Evolutionary conservation across 805 yeast genomes (phyloP).

Genomic region (Ogataea nonfermentans): DNA sequence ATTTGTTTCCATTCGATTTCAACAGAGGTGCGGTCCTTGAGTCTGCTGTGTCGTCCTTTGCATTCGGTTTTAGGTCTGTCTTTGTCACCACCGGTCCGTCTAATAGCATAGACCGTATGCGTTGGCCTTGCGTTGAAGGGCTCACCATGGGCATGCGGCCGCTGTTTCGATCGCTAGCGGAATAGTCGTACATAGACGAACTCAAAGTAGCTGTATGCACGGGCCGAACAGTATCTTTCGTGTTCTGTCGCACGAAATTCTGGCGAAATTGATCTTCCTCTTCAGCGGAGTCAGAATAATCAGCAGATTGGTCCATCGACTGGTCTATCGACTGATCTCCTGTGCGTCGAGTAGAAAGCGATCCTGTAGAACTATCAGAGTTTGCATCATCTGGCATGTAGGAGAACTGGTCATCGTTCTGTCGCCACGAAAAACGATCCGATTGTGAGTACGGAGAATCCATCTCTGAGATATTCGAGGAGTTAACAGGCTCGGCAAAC

Average conservation of each 20-base stretch:
- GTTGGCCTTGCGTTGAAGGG: background rate
- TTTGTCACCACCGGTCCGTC: background rate
- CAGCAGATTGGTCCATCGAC: slow-evolving; percentile 9
- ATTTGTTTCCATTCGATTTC: background rate
- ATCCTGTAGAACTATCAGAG: slow-evolving; percentile 22
- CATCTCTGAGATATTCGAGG: background rate
- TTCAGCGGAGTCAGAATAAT: slow-evolving; percentile 9
- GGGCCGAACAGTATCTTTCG: slow-evolving; percentile 22
- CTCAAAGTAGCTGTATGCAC: slow-evolving; percentile 1
- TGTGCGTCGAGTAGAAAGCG: slow-evolving; percentile 19
- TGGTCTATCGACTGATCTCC: slow-evolving; percentile 9
- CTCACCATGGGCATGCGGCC: background rate
- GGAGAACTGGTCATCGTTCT: slow-evolving; percentile 12
- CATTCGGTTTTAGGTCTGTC: background rate
- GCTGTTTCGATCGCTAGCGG: slow-evolving; percentile 1
- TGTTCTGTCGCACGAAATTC: slow-evolving; percentile 25
- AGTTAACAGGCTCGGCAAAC: too few relatives aligned
- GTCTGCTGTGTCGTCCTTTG: background rate
- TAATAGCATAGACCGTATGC: slow-evolving; percentile 2
- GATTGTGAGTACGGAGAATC: slow-evolving; percentile 1
- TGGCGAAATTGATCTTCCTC: slow-evolving; percentile 20
- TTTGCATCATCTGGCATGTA: slow-evolving; percentile 14
- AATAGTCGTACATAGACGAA: slow-evolving; percentile 4
- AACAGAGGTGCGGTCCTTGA: background rate
- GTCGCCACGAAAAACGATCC: slow-evolving; percentile 21